Conservation (phyloP, 768 basidiomycete species). For the Wakefieldia striispora region DNA sequence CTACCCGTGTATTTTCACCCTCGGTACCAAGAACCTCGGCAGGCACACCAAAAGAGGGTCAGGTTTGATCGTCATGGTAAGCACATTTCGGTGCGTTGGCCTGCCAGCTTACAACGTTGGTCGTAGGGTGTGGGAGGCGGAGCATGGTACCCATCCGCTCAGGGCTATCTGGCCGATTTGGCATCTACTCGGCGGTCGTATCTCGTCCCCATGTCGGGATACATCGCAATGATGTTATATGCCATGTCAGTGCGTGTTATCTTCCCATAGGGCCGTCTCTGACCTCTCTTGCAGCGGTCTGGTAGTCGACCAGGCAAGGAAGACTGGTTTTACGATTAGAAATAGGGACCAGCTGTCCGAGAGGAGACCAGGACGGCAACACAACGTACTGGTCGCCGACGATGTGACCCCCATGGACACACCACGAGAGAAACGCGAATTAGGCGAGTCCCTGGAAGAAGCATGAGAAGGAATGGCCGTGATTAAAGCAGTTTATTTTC, state of each 20-base stretch:
- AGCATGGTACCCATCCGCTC: slow-evolving; percentile 67
- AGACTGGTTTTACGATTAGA: slow-evolving; percentile 48
- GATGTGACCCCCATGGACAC: background rate
- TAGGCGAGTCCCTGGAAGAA: slow-evolving; percentile 12
- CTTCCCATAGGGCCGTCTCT: background rate
- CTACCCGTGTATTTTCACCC: slow-evolving; percentile 66
- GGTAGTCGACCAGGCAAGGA: slow-evolving; percentile 48
- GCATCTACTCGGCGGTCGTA: slow-evolving; percentile 53
- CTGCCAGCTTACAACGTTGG: background rate
- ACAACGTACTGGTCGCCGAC: background rate
- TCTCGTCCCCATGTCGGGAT: slow-evolving; percentile 58
- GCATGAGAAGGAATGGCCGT: slow-evolving; percentile 5
- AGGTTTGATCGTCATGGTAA: slow-evolving; percentile 61
- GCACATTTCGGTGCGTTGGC: background rate
- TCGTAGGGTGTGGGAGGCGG: slow-evolving; percentile 59
- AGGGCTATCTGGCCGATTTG: slow-evolving; percentile 53
- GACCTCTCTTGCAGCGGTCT: slow-evolving; percentile 41
- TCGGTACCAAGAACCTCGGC: slow-evolving; percentile 64
- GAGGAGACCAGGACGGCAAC: slow-evolving; percentile 9
- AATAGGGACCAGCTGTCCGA: slow-evolving; percentile 43
- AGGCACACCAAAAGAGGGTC: slow-evolving; percentile 60
- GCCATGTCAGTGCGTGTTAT: slow-evolving; percentile 42
- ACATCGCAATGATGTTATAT: slow-evolving; percentile 55
- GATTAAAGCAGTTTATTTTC: background rate
- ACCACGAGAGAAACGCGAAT: slow-evolving; percentile 13